Evolutionary conservation across 768 basidiomycete species (phyloP).

Genomic region (Crassisporium funariophilum): DNA sequence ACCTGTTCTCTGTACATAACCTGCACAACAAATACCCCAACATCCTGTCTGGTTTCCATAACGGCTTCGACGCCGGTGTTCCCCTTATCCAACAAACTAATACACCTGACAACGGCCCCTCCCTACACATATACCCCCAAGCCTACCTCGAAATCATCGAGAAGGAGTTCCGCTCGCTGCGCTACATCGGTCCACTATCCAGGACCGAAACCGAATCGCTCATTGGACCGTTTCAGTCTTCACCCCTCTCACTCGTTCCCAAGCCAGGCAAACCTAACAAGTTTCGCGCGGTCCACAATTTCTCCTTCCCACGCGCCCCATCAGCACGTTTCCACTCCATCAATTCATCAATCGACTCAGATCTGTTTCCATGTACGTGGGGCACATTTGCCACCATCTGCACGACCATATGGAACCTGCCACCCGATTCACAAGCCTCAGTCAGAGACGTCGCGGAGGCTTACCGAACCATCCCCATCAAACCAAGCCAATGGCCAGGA

Average conservation of each 20-base stretch:
- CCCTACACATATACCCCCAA: background rate
- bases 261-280: constrained; percentile 35
- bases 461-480: constrained; percentile 33
- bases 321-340: constrained; percentile 24
- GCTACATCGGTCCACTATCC: constrained; percentile 36
- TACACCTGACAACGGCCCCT: constrained; percentile 35
- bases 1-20: constrained; percentile 10
- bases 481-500: constrained; percentile 37
- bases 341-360: constrained; percentile 33
- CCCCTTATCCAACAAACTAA: constrained; percentile 26
- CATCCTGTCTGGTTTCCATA: constrained; percentile 21
- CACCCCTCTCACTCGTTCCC: constrained; percentile 36
- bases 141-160: constrained; percentile 21
- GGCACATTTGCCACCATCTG: constrained; percentile 39
- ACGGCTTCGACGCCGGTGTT: constrained; percentile 39
- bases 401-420: constrained; percentile 32
- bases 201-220: constrained; percentile 21
- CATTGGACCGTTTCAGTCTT: constrained; percentile 42
- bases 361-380: constrained; percentile 44
- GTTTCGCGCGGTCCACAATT: constrained; percentile 39
- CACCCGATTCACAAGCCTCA: constrained; percentile 38
- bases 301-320: constrained; percentile 30
- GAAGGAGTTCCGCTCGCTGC: constrained; percentile 22
- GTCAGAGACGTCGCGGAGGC: constrained; percentile 42
- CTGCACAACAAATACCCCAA: constrained; percentile 27